Percentiles rank a stretch among this genome's conserved stretches.
phyloP scores from a whole-genome alignment of 805 yeast genomes.

The Candida sakaeoensis region DNA sequence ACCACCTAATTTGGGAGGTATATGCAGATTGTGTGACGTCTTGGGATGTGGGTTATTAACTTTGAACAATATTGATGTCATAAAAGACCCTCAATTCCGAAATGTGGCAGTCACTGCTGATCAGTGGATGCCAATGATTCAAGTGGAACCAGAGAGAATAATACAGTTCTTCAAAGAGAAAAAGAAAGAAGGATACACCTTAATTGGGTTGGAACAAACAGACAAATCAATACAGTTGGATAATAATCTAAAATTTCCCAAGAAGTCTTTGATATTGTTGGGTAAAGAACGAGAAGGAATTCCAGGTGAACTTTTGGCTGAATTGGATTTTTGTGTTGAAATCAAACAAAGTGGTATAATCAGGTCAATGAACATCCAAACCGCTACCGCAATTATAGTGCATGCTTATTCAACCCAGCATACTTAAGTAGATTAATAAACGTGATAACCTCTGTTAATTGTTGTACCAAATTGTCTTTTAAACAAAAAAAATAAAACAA shows the following conservation, averaged over 20 bases:
- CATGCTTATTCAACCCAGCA: conserved; percentile 81
- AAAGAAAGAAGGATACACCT: conserved; percentile 73
- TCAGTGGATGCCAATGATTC: conserved; percentile 89
- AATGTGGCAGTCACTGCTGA: conserved; percentile 94
- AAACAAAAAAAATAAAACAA: too few species aligned
- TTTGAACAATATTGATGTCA: conserved; percentile 63
- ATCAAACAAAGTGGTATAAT: conserved; percentile 90
- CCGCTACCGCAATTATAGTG: conserved; percentile 92
- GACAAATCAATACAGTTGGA: conserved; percentile 77
- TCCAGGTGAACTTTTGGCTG: conserved; percentile 79
- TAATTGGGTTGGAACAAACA: conserved; percentile 91
- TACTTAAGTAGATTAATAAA: conserved; percentile 29
- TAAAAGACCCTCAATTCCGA: conserved; percentile 66
- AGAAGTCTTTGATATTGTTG: conserved; percentile 69
- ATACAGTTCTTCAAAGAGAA: conserved; percentile 53
- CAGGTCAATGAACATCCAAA: conserved; percentile 94
- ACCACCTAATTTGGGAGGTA: conserved; percentile 91
- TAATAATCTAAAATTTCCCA: conserved; percentile 65
- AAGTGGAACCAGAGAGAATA: conserved; percentile 60
- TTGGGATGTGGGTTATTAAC: conserved; percentile 84
- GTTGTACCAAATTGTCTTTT: too few species aligned
- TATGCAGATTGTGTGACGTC: conserved; percentile 88
- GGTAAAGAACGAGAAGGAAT: conserved; percentile 92
- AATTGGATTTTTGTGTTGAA: conserved; percentile 82
- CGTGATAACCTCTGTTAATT: not conserved